Evolutionary conservation across 495 filamentous ascomycete genomes (phyloP).

Genomic region (Xylaria scruposa): DNA sequence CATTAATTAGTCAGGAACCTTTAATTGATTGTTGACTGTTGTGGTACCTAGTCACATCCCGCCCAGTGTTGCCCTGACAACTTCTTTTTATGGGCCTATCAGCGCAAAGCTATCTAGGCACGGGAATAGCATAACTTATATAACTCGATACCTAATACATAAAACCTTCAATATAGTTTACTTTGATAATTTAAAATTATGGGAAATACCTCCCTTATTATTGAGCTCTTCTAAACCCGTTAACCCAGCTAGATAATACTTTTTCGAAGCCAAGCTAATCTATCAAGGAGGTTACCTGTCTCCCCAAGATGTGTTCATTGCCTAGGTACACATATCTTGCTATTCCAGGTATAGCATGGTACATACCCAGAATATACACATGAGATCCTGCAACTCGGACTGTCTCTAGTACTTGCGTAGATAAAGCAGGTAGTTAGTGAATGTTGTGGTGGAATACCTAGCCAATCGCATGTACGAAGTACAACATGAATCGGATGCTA

Average conservation of each 20-base stretch:
- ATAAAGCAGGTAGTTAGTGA: background rate
- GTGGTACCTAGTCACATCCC: constrained; percentile 27
- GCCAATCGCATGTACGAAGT: background rate
- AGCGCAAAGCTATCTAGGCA: too few relatives aligned
- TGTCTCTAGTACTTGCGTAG: background rate
- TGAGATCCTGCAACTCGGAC: background rate
- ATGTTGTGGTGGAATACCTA: background rate
- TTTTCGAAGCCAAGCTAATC: too few relatives aligned
- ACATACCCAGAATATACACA: background rate
- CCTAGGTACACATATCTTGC: background rate
- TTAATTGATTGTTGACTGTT: constrained; percentile 43
- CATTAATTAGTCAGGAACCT: constrained; percentile 20
- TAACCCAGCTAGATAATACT: too few relatives aligned
- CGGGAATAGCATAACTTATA: too few relatives aligned
- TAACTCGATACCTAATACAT: too few relatives aligned
- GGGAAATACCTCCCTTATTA: too few relatives aligned
- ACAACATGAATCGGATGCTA: background rate
- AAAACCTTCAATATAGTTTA: background rate
- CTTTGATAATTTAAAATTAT: too few relatives aligned
- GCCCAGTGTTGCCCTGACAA: constrained; percentile 36
- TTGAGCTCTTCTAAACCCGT: too few relatives aligned
- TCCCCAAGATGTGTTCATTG: background rate
- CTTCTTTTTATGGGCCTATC: constrained; percentile 27
- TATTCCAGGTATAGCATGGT: background rate
- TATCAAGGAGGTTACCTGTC: background rate